Evolutionary conservation across 345 rosid species (phyloP).

Genomic region (Aquilaria sinensis): DNA sequence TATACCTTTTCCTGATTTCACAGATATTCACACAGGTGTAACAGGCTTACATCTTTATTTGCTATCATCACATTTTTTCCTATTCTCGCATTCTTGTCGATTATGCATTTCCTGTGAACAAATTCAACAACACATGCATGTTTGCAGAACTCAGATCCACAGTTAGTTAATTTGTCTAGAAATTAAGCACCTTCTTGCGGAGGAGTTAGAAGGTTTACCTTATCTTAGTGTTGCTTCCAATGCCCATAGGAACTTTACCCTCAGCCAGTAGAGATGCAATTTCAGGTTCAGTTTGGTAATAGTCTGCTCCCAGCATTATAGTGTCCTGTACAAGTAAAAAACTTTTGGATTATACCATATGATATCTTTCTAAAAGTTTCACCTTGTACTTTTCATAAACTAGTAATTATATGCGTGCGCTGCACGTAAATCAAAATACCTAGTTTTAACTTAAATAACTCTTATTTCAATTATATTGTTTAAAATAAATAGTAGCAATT

Average conservation of each 20-base stretch:
- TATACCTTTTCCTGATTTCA: no score
- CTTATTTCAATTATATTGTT: no score
- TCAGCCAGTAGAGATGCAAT: slow-evolving; percentile 73
- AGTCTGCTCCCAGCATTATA: slow-evolving; percentile 84
- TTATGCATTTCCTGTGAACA: slow-evolving; percentile 65
- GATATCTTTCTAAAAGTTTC: no score
- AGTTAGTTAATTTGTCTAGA: neutral
- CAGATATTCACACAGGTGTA: neutral
- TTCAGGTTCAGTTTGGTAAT: slow-evolving; percentile 81
- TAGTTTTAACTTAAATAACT: no score
- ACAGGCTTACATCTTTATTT: slow-evolving; percentile 60
- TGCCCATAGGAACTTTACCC: slow-evolving; percentile 78
- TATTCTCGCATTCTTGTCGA: slow-evolving; percentile 82
- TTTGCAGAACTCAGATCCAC: slow-evolving; percentile 9
- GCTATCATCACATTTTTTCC: slow-evolving; percentile 67
- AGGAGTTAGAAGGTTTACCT: slow-evolving; percentile 26
- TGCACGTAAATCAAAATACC: no score
- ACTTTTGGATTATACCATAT: neutral
- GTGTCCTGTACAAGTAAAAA: slow-evolving; percentile 44
- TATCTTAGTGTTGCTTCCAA: slow-evolving; percentile 72
- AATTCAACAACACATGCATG: neutral
- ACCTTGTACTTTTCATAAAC: no score
- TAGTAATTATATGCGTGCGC: no score
- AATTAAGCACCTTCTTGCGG: neutral
- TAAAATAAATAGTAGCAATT: no score